Evolutionary conservation across 139 green algal species (phyloP).

Genomic region (Picochlorum sp.): DNA sequence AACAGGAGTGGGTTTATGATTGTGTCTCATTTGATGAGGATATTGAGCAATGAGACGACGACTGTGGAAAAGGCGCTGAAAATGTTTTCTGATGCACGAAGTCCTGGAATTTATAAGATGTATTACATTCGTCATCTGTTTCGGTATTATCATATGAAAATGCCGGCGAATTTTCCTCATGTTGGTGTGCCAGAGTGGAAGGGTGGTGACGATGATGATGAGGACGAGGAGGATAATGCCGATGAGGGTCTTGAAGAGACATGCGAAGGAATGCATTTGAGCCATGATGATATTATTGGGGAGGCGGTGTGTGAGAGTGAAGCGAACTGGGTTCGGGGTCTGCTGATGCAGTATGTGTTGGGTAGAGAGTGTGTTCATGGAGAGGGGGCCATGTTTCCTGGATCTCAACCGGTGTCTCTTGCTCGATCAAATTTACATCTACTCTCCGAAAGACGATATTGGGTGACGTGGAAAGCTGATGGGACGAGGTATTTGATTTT

Average conservation of each 20-base stretch:
- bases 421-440: slow-evolving; percentile 54
- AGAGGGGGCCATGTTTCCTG: slow-evolving; percentile 51
- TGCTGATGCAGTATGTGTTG: slow-evolving; percentile 22
- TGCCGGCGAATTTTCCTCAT: slow-evolving; percentile 5
- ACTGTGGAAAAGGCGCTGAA: slow-evolving; percentile 41
- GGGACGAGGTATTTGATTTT: slow-evolving; percentile 93
- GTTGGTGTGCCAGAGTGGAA: slow-evolving; percentile 68
- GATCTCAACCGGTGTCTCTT: slow-evolving; percentile 89
- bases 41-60: slow-evolving; percentile 13
- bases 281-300: slow-evolving; percentile 80
- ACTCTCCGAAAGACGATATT: slow-evolving; percentile 57
- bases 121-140: slow-evolving; percentile 87
- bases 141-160: slow-evolving; percentile 67
- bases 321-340: slow-evolving; percentile 25
- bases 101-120: slow-evolving; percentile 96
- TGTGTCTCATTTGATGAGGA: slow-evolving; percentile 43
- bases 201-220: slow-evolving; percentile 21
- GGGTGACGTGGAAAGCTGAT: slow-evolving; percentile 95
- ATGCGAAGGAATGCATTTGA: slow-evolving; percentile 30
- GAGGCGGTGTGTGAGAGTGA: slow-evolving; percentile 56
- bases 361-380: background rate
- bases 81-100: slow-evolving; percentile 59
- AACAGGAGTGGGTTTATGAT: slow-evolving; percentile 89
- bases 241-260: slow-evolving; percentile 1
- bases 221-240: slow-evolving; percentile 18